Evolutionary conservation across 2,329 filamentous ascomycete species (phyloP).

Genomic region (Cladophialophora immunda): DNA sequence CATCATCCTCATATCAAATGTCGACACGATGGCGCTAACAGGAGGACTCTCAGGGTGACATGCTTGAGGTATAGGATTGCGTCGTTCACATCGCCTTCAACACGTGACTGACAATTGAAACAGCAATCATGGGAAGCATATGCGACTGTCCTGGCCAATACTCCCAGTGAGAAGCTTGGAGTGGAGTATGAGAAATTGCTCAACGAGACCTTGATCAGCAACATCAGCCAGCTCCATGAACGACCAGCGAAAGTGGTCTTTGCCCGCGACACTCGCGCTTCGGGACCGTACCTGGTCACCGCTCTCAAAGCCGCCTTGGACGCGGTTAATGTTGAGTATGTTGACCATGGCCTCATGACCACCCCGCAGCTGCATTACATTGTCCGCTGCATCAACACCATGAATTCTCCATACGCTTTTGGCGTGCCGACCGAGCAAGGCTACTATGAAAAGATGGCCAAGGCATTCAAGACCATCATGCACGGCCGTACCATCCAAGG

Average conservation of each 20-base stretch:
- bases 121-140: slow-evolving; percentile 86
- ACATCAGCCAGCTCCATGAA: slow-evolving; percentile 64
- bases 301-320: slow-evolving; percentile 82
- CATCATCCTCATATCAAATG: slow-evolving; percentile 7
- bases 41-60: slow-evolving; percentile 72
- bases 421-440: slow-evolving; percentile 88
- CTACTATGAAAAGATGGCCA: slow-evolving; percentile 91
- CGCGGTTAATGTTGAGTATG: slow-evolving; percentile 75
- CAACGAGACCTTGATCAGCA: slow-evolving; percentile 73
- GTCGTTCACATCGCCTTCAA: background rate
- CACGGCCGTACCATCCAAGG: slow-evolving; percentile 77
- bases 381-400: slow-evolving; percentile 91
- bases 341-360: slow-evolving; percentile 89
- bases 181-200: slow-evolving; percentile 80
- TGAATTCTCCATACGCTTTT: slow-evolving; percentile 85
- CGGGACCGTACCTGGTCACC: slow-evolving; percentile 81
- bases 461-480: slow-evolving; percentile 85
- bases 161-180: slow-evolving; percentile 76
- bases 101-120: slow-evolving; percentile 38
- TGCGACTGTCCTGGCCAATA: slow-evolving; percentile 89
- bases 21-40: slow-evolving; percentile 31
- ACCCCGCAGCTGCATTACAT: slow-evolving; percentile 99
- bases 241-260: slow-evolving; percentile 80
- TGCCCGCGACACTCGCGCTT: slow-evolving; percentile 91
- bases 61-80: slow-evolving; percentile 76